These are phyloP conservation scores for Sinapis alba DNA, from an alignment of 441 rosid genomes.

Conservation along the genomic window DNA sequence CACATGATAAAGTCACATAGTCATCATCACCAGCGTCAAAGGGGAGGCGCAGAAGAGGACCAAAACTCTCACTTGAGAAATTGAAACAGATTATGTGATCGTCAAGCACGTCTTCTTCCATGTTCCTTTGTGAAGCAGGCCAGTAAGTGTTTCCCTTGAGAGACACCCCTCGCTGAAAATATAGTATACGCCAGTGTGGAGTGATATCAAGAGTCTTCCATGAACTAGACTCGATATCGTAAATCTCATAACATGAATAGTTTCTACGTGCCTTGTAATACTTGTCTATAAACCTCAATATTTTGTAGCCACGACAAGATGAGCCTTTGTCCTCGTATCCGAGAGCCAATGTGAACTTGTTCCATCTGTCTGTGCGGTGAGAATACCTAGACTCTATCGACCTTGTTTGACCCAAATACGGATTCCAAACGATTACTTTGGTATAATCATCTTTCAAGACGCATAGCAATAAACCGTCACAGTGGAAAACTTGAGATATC, in stretches of 20 bases:
- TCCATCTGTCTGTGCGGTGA: neutral
- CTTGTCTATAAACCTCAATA: neutral
- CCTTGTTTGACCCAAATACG: neutral
- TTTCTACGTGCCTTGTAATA: neutral
- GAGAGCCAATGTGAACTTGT: neutral
- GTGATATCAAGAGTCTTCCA: conserved; percentile 1
- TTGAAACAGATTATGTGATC: neutral
- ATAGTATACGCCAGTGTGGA: neutral
- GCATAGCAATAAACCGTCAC: neutral
- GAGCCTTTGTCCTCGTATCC: neutral
- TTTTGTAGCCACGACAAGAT: neutral
- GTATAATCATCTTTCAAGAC: neutral
- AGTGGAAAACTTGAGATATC: conserved; percentile 11
- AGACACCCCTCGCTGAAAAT: neutral
- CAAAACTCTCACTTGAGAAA: neutral
- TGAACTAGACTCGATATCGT: neutral
- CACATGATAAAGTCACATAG: neutral
- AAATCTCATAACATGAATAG: neutral
- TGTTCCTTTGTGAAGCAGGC: neutral
- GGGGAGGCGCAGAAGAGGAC: neutral
- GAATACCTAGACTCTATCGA: neutral
- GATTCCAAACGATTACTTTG: neutral
- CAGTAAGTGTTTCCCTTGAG: neutral
- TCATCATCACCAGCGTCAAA: neutral
- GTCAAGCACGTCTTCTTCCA: neutral